phyloP scores from a whole-genome alignment of 2,329 filamentous ascomycete genomes.

The Penicillium fuscoglaucum region DNA sequence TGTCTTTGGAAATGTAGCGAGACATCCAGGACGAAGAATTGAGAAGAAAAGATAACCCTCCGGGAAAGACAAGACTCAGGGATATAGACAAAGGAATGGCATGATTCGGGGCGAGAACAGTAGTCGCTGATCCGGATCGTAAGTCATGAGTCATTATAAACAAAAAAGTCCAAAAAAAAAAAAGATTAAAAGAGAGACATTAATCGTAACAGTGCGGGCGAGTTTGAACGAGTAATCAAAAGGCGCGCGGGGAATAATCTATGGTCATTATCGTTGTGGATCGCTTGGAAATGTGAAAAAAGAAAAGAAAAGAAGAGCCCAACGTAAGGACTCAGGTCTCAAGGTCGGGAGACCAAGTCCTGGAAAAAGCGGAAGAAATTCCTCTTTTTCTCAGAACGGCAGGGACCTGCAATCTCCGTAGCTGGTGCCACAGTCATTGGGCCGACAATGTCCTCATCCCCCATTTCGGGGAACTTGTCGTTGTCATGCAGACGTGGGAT shows the following conservation, averaged over 20 bases:
- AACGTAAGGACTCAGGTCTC: constrained; percentile 1
- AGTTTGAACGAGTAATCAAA: constrained; percentile 18
- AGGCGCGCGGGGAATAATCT: constrained; percentile 25
- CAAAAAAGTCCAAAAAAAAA: constrained; percentile 14
- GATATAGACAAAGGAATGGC: constrained; percentile 29
- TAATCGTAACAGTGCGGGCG: constrained; percentile 33
- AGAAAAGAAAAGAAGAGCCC: constrained; percentile 2
- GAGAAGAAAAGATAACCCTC: neutral
- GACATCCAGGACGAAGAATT: neutral
- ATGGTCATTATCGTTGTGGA: constrained; percentile 30
- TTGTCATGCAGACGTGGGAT: constrained; percentile 50
- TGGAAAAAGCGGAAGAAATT: constrained; percentile 48
- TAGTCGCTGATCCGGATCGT: constrained; percentile 34
- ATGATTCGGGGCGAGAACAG: constrained; percentile 35
- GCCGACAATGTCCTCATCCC: constrained; percentile 89
- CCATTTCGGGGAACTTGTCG: constrained; percentile 83
- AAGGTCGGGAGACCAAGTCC: constrained; percentile 41
- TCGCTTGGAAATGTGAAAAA: constrained; percentile 12
- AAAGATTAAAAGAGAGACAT: constrained; percentile 27
- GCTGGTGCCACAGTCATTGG: constrained; percentile 68
- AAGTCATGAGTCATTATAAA: constrained; percentile 31
- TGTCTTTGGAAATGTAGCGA: neutral
- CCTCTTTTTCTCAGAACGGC: constrained; percentile 45
- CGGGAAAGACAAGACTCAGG: constrained; percentile 14
- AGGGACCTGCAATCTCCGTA: constrained; percentile 44